phyloP scores from a whole-genome alignment of 1,284 basidiomycete species.

The Naganishia sp. region DNA sequence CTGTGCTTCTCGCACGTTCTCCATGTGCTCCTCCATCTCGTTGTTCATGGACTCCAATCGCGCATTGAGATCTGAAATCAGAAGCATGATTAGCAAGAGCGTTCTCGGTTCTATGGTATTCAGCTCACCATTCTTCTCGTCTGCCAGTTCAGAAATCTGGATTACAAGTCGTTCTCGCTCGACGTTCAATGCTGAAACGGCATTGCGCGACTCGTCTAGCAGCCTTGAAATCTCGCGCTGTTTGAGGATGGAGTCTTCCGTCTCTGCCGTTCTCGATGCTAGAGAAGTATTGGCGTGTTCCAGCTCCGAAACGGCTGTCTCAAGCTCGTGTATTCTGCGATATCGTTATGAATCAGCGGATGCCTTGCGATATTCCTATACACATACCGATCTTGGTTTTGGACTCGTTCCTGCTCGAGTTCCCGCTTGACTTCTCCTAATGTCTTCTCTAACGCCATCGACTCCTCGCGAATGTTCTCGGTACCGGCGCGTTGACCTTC shows the following conservation, averaged over 20 bases:
- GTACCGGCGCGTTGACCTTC: background rate
- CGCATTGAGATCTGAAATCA: constrained; percentile 20
- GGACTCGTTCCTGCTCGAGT: constrained; percentile 1
- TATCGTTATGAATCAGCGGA: background rate
- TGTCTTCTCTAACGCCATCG: background rate
- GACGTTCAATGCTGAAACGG: background rate
- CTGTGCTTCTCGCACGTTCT: constrained; percentile 26
- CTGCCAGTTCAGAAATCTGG: constrained; percentile 10
- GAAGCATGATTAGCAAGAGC: background rate
- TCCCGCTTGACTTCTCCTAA: constrained; percentile 3
- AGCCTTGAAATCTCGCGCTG: background rate
- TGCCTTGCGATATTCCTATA: too few species aligned
- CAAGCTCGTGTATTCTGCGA: constrained; percentile 9
- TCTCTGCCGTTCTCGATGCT: background rate
- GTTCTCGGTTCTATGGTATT: background rate
- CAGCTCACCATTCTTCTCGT: constrained; percentile 16
- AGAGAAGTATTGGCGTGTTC: background rate
- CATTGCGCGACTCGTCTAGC: background rate
- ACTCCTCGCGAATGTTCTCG: too few species aligned
- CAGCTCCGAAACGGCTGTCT: background rate
- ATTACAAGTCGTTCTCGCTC: constrained; percentile 3
- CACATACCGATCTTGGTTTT: background rate
- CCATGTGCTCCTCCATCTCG: constrained; percentile 33
- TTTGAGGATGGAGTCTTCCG: background rate
- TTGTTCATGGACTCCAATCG: constrained; percentile 26